A percentile compares a stretch with the other conserved stretches of the same genome.
phyloP scores from a whole-genome alignment of 1,139 yeast species.

The Lodderomyces oxycetoniae region DNA sequence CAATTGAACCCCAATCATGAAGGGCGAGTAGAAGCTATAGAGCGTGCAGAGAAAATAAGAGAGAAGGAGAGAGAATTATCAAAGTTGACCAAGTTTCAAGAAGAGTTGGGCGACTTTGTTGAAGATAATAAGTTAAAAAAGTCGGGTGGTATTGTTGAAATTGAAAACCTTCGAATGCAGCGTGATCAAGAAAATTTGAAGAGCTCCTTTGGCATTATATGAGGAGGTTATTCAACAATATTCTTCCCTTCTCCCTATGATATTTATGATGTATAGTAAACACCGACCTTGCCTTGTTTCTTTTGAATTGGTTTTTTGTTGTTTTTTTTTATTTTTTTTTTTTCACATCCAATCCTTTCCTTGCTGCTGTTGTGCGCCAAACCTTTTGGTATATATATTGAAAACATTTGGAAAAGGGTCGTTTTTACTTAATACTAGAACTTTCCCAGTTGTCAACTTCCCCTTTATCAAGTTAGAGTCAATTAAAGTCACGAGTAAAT shows the following conservation, averaged over 20 bases:
- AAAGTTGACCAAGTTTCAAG: conserved; percentile 64
- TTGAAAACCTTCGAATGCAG: conserved; percentile 62
- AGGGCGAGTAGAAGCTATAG: conserved; percentile 78
- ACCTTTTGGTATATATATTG: conserved; percentile 19
- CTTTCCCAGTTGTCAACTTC: conserved; percentile 43
- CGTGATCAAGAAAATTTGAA: conserved; percentile 69
- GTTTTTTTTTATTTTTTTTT: too few relatives aligned
- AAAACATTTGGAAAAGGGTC: conserved; percentile 47
- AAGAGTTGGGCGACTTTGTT: conserved; percentile 84
- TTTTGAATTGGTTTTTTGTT: too few relatives aligned
- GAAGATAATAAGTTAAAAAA: conserved; percentile 69
- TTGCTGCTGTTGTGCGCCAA: conserved; percentile 4
- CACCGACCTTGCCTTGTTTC: not conserved
- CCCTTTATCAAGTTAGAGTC: conserved; percentile 54
- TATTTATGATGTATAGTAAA: too few relatives aligned
- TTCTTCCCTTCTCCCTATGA: too few relatives aligned
- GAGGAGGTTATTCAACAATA: conserved; percentile 2
- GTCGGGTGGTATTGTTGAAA: conserved; percentile 85
- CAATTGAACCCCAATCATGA: conserved; percentile 83
- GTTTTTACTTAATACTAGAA: conserved; percentile 45
- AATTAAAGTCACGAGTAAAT: conserved; percentile 44
- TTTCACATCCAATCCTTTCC: conserved; percentile 12
- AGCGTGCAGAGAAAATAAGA: conserved; percentile 77
- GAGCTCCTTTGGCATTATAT: conserved; percentile 34
- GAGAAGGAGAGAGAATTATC: conserved; percentile 63